phyloP scores from a whole-genome alignment of 139 green algal species.

The Nannochloris sp. region DNA sequence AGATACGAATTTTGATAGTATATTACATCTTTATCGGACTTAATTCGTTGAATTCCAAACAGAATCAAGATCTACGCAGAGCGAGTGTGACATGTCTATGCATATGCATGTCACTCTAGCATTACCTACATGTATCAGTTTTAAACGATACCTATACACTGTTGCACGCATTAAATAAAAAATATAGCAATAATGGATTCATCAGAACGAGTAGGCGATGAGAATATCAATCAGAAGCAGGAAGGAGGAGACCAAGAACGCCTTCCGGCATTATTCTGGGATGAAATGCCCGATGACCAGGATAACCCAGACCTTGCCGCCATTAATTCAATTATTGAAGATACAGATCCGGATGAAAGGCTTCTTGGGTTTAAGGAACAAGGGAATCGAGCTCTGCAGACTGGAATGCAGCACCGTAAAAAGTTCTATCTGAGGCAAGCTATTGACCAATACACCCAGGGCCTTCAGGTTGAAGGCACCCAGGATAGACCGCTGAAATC shows the following conservation, averaged over 20 bases:
- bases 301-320: slow-evolving; percentile 50
- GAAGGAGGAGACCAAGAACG: slow-evolving; percentile 8
- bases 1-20: too few species aligned
- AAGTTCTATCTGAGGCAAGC: slow-evolving; percentile 66
- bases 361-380: slow-evolving; percentile 65
- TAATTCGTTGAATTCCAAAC: too few species aligned
- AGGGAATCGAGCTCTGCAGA: slow-evolving; percentile 64
- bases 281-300: slow-evolving; percentile 52
- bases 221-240: too few species aligned
- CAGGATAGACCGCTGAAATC: slow-evolving; percentile 27
- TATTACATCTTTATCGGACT: too few species aligned
- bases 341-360: slow-evolving; percentile 59
- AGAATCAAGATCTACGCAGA: too few species aligned
- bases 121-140: too few species aligned
- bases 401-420: slow-evolving; percentile 58
- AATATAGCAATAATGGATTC: too few species aligned
- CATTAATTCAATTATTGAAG: slow-evolving; percentile 57
- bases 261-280: slow-evolving; percentile 58
- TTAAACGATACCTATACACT: too few species aligned
- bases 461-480: slow-evolving; percentile 30
- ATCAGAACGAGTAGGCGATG: too few species aligned
- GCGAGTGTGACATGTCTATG: too few species aligned
- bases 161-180: too few species aligned
- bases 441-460: slow-evolving; percentile 61
- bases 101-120: too few species aligned